Base-by-base conservation (phyloP, 1,139 yeast species). In the Sugiyamaella neomexicana region DNA sequence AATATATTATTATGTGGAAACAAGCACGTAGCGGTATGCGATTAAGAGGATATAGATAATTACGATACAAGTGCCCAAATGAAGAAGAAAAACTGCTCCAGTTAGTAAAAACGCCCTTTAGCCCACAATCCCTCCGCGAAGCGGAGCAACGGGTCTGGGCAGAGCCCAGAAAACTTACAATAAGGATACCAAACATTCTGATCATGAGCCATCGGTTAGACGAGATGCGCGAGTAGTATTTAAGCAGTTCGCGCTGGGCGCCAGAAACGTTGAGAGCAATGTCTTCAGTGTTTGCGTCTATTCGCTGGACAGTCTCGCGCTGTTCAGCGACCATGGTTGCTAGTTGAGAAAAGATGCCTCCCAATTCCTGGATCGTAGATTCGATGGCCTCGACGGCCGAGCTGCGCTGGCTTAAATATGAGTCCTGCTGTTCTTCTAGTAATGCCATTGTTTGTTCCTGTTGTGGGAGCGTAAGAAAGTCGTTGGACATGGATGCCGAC, bases 241-340 rank as follows among this genome's bases (percentile, higher is more conserved):
- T 91, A 64, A 93, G 75, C 62, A 93, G 78, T 69, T 93, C 98
- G 56, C 98, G 77, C 69, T 95, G 99, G 0, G 99, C 99, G 0
- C 98, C 98, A 34, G 81, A 75, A 15, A 93, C 91, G 69, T 91
- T 93, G 67, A 91, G 70, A 64, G 89, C 83, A 51, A 93, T 89
- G 65, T 95, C 98, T 63, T 91, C 97, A 3, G 96, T 96, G 68
- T 93, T 91, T 55, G 86, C 90, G 71, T 95, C 99, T 60, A 93
- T 93, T 66, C 98, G 78, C 70, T 93, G 99, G 55, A 93, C 93
- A 27, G 86, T 88, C 65, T 93, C 99, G 43, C 98, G 95, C 72
- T 93, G 99, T 70, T 95, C 99, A 58, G 89, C 91, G 10, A 93
- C 97, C 98, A 93, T 91, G 1, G 96, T 87, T 2, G 98, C 97